Conservation (phyloP, 352 stramenopile species). For the Aphanomyces stellatus region DNA sequence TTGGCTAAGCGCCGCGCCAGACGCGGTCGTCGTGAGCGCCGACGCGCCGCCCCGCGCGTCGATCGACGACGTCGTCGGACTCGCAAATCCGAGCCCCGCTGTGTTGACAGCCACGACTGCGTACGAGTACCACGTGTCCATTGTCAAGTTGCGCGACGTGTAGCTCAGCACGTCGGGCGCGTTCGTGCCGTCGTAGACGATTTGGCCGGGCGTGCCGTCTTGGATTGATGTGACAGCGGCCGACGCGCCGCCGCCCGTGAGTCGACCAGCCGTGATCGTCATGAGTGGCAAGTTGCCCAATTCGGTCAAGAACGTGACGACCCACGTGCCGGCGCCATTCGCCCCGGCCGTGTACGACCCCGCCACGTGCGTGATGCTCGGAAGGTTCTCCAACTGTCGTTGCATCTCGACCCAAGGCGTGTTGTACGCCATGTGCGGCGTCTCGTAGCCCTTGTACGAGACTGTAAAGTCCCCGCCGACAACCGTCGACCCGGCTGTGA, state of each 20-base stretch:
- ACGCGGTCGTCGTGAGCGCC: constrained; percentile 81
- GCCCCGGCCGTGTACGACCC: constrained; percentile 45
- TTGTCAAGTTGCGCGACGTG: constrained; percentile 68
- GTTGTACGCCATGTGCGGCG: constrained; percentile 42
- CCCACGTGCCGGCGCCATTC: constrained; percentile 78
- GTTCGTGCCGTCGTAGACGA: constrained; percentile 89
- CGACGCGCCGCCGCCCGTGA: constrained; percentile 57
- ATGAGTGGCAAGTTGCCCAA: constrained; percentile 91
- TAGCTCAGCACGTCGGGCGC: constrained; percentile 71
- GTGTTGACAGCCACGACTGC: constrained; percentile 89
- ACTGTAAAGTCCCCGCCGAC: constrained; percentile 78
- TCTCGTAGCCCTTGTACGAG: constrained; percentile 70
- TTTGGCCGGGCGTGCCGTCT: constrained; percentile 79
- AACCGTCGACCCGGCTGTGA: constrained; percentile 34
- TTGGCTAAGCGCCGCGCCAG: constrained; percentile 68
- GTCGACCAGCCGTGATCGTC: constrained; percentile 76
- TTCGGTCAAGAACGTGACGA: constrained; percentile 89
- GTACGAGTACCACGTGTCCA: constrained; percentile 90
- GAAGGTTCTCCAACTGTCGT: constrained; percentile 83
- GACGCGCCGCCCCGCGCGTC: constrained; percentile 85
- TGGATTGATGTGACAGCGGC: constrained; percentile 66
- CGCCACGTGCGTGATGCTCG: constrained; percentile 60
- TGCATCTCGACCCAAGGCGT: constrained; percentile 62
- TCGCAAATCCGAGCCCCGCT: constrained; percentile 83
- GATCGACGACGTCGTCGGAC: constrained; percentile 81